Evolutionary conservation across 495 filamentous ascomycete genomes (phyloP).

Genomic region (Penicillium bialowiezense): DNA sequence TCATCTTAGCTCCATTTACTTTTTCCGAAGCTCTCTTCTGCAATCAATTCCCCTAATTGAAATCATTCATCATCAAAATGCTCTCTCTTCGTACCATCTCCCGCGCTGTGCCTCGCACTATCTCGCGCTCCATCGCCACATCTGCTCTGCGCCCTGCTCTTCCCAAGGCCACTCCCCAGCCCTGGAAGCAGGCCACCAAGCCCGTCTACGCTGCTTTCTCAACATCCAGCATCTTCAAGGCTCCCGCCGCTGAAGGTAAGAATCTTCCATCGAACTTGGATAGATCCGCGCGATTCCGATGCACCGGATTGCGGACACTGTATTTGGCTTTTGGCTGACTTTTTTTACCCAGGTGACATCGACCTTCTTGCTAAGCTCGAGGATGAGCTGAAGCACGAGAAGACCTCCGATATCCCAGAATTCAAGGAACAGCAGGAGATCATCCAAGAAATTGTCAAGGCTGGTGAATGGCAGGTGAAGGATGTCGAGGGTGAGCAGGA

Average conservation of each 20-base stretch:
- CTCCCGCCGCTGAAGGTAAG: constrained; percentile 58
- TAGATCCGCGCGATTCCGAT: not conserved
- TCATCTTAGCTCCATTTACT: constrained; percentile 32
- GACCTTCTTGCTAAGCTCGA: constrained; percentile 49
- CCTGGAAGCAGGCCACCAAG: constrained; percentile 49
- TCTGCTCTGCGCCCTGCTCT: constrained; percentile 46
- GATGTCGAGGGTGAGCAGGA: constrained; percentile 84
- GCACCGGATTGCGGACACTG: not conserved
- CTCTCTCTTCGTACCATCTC: constrained; percentile 69
- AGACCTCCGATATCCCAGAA: constrained; percentile 37
- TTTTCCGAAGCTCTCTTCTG: constrained; percentile 20
- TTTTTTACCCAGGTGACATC: constrained; percentile 35
- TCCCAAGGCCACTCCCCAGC: constrained; percentile 44
- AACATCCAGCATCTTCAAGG: constrained; percentile 57
- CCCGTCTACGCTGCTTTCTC: constrained; percentile 70
- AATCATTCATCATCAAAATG: constrained; percentile 54
- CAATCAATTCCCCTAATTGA: constrained; percentile 15
- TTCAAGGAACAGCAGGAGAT: constrained; percentile 59
- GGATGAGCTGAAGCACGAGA: constrained; percentile 48
- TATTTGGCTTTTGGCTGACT: constrained; percentile 7
- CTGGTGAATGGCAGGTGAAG: constrained; percentile 67
- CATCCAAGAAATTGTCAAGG: constrained; percentile 73
- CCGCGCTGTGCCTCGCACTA: constrained; percentile 67
- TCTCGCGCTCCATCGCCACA: constrained; percentile 58
- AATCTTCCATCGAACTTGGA: not conserved